Percentiles rank a stretch among this genome's conserved stretches.
Evolutionary conservation across 371 early-diverging fungal genomes (phyloP).

Genomic region (Zopfochytrium polystomum): DNA sequence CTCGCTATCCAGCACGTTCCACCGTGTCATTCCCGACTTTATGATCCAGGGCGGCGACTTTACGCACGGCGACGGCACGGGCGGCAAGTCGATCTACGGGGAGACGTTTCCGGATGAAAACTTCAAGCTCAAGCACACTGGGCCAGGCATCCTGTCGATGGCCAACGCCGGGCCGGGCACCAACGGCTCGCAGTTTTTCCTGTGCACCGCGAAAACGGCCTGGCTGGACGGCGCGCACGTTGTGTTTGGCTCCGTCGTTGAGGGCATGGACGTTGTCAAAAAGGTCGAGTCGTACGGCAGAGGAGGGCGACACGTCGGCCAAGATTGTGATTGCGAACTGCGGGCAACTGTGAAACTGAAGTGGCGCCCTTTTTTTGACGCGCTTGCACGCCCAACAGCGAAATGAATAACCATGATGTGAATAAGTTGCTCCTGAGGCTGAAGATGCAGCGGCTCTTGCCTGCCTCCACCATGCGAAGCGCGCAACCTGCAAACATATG

Average conservation of each 20-base stretch:
- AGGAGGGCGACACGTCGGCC: conserved; percentile 61
- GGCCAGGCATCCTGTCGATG: conserved; percentile 57
- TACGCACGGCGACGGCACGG: conserved; percentile 70
- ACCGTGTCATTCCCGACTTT: conserved; percentile 51
- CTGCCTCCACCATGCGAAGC: too few species aligned
- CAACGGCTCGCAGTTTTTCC: conserved; percentile 99
- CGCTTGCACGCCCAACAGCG: too few species aligned
- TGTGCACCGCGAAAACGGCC: conserved; percentile 37
- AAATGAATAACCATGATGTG: too few species aligned
- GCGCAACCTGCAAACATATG: too few species aligned
- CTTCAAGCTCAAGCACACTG: conserved; percentile 57
- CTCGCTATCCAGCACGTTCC: conserved; percentile 44
- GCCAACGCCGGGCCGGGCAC: conserved; percentile 57
- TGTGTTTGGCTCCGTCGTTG: conserved; percentile 83
- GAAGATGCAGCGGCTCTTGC: too few species aligned
- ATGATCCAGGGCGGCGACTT: conserved; percentile 52
- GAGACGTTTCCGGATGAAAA: conserved; percentile 65
- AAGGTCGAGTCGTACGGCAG: conserved; percentile 74
- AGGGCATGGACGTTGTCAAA: conserved; percentile 72
- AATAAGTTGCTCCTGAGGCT: too few species aligned
- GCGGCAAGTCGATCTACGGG: conserved; percentile 56
- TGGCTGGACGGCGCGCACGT: conserved; percentile 99
- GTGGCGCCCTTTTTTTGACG: too few species aligned
- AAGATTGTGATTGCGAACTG: conserved; percentile 73
- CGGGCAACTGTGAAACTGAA: conserved; percentile 67